phyloP scores from a whole-genome alignment of 1,139 yeast species.

The Magnusiomyces suaveolens region DNA sequence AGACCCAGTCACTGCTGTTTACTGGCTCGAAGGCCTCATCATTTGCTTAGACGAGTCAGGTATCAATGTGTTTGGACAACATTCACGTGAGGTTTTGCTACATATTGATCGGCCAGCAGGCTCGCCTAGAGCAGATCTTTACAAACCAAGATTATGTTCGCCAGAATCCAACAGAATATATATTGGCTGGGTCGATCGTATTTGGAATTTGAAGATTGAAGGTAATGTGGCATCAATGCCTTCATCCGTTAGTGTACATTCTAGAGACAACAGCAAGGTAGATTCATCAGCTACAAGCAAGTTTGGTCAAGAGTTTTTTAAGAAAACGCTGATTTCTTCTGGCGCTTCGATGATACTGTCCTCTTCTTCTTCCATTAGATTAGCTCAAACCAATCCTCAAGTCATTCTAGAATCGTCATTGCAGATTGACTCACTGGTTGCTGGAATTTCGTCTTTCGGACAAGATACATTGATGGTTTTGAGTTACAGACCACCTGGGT shows the following conservation, averaged over 20 bases:
- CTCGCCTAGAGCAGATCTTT: constrained; percentile 67
- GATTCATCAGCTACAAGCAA: not conserved
- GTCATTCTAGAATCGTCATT: constrained; percentile 49
- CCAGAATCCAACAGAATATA: constrained; percentile 61
- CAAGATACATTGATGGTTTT: constrained; percentile 25
- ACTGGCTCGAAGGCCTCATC: constrained; percentile 47
- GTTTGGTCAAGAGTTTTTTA: constrained; percentile 2
- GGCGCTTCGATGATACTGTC: constrained; percentile 32
- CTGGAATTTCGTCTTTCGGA: constrained; percentile 69
- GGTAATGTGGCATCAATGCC: not conserved
- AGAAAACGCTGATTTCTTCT: constrained; percentile 9
- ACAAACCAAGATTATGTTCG: constrained; percentile 68
- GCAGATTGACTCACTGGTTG: constrained; percentile 51
- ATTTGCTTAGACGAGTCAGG: constrained; percentile 86
- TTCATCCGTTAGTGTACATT: not conserved
- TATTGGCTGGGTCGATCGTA: constrained; percentile 74
- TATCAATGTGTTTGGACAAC: constrained; percentile 35
- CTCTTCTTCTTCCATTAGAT: constrained; percentile 22
- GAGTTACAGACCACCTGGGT: constrained; percentile 35
- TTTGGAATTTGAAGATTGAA: constrained; percentile 59
- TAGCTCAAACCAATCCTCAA: constrained; percentile 38
- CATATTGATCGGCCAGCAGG: constrained; percentile 49
- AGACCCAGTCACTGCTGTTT: constrained; percentile 67
- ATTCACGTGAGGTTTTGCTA: constrained; percentile 30
- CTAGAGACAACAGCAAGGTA: not conserved